Conservation (phyloP, 495 filamentous ascomycete genomes). For the Polyplosphaeria fusca region DNA sequence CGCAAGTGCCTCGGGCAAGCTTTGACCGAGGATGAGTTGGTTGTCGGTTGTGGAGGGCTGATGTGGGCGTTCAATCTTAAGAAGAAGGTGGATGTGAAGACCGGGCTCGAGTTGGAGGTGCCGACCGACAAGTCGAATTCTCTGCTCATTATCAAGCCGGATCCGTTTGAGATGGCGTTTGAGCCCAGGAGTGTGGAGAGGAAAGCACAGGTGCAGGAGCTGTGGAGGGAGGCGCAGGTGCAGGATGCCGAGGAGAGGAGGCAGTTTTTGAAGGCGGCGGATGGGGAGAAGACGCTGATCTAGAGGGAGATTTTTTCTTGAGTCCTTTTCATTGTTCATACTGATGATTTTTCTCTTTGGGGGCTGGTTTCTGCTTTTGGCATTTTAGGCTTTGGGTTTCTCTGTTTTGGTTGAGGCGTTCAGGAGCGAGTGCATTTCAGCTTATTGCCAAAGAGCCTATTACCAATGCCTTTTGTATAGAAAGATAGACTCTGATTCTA, state of each 20-base stretch:
- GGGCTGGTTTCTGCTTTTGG: too few species aligned
- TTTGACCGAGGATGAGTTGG: constrained; percentile 38
- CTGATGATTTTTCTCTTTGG: too few species aligned
- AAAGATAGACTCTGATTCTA: too few species aligned
- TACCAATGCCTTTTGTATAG: too few species aligned
- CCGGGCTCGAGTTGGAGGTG: constrained; percentile 47
- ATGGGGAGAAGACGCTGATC: not conserved
- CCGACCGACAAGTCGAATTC: constrained; percentile 37
- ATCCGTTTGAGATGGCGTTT: constrained; percentile 40
- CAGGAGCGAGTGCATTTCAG: too few species aligned
- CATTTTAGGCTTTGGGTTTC: too few species aligned
- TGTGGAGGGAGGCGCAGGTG: constrained; percentile 32
- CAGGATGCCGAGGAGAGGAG: constrained; percentile 26
- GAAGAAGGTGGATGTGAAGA: constrained; percentile 35
- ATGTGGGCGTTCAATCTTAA: constrained; percentile 41
- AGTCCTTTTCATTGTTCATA: too few species aligned
- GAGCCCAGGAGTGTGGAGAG: constrained; percentile 33
- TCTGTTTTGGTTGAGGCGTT: too few species aligned
- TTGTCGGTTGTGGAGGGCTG: constrained; percentile 36
- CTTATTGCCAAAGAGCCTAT: too few species aligned
- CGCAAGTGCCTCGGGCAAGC: constrained; percentile 39
- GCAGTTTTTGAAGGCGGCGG: constrained; percentile 26
- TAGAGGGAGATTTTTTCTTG: not conserved
- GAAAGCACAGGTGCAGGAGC: constrained; percentile 27
- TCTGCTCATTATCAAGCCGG: constrained; percentile 41